Percentiles rank a stretch among this genome's conserved stretches.
Evolutionary conservation across 768 basidiomycete genomes (phyloP).

Genomic region (Amanita inopinata): DNA sequence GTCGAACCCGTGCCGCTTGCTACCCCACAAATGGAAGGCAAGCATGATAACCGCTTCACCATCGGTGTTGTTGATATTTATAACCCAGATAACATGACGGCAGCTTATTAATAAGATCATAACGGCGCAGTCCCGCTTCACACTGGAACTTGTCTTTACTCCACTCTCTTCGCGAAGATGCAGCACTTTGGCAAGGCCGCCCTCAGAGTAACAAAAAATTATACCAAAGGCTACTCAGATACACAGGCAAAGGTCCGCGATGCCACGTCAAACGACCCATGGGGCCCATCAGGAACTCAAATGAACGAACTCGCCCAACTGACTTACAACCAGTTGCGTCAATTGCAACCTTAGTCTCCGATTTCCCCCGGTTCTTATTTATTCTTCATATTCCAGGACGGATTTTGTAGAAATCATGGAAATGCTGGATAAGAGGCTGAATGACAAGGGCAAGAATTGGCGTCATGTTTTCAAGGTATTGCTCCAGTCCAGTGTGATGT

Average conservation of each 20-base stretch:
- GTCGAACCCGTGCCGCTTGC: conserved; percentile 11
- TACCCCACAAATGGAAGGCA: conserved; percentile 56
- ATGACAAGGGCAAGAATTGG: conserved; percentile 99
- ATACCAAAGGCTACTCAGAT: conserved; percentile 94
- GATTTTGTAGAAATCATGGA: conserved; percentile 99
- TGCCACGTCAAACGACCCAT: conserved; percentile 95
- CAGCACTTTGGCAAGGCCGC: conserved; percentile 81
- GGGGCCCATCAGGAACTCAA: conserved; percentile 95
- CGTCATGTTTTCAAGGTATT: conserved; percentile 95
- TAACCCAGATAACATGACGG: background rate
- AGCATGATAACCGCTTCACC: conserved; percentile 93
- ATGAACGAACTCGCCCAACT: conserved; percentile 99
- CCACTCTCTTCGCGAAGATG: conserved; percentile 23
- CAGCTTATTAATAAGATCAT: background rate
- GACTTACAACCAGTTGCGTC: conserved; percentile 79
- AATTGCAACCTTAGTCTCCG: background rate
- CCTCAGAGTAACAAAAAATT: conserved; percentile 86
- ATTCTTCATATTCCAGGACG: conserved; percentile 33
- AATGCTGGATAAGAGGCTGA: conserved; percentile 96
- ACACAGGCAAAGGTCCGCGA: conserved; percentile 92
- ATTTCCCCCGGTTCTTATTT: background rate
- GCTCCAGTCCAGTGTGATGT: background rate
- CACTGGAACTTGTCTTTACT: background rate
- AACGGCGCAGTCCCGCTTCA: conserved; percentile 9
- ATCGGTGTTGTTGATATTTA: conserved; percentile 25